Base-by-base conservation (phyloP, 2,329 filamentous ascomycete genomes). In the Elsinoe ampelina region DNA sequence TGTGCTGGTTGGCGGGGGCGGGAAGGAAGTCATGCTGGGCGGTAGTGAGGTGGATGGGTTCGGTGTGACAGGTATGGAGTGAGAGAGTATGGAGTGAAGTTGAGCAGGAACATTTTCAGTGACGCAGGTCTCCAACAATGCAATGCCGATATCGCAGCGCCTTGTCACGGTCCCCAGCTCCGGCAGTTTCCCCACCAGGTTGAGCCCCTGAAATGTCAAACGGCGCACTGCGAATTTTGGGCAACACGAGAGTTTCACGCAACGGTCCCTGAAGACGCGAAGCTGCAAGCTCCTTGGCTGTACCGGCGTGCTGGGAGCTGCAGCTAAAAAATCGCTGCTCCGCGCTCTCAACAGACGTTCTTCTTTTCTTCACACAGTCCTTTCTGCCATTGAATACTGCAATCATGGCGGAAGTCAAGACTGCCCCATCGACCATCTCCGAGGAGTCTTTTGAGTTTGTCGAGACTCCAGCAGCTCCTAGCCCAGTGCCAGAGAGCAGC, bases 1-100 rank as follows among this genome's bases (percentile, higher is more conserved):
- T 62, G 86, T 86, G 67, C 82, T 83, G 63, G 87, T 83, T 2
- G 88, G 85, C 10, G 86, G 82, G 30, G 89, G 89, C 62, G 89
- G 89, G 68, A 91, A 92, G 2, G 64, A 60, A 45, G 69, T 58
- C 32, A 67, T 59, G 67, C 71, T 70, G 11, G 26, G 56, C 32
- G 56, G 17, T 35, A 6, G 12, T 17, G 19, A 13, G 19, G 34
- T 12, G 48, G 3, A 17, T 20, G 22, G 32, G 45, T 11, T 10
- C 2, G 11, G 8, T 12, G 26, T 19, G 7, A 35, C 13, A 26
- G 13, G 26, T 13, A 3, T 50, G 26, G 11, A 5, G 30, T 50
- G 26, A 47, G n/a, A 8, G n/a, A 5, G 43, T n/a, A 13, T n/a
- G 12, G 22, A n/a, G 3, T 47, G 19, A 50, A 50, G 13, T 10